A percentile compares a stretch with the other conserved stretches of the same genome.
These are phyloP conservation scores for Pistacia integerrima DNA, from an alignment of 345 rosid species.

Conservation along the genomic window DNA sequence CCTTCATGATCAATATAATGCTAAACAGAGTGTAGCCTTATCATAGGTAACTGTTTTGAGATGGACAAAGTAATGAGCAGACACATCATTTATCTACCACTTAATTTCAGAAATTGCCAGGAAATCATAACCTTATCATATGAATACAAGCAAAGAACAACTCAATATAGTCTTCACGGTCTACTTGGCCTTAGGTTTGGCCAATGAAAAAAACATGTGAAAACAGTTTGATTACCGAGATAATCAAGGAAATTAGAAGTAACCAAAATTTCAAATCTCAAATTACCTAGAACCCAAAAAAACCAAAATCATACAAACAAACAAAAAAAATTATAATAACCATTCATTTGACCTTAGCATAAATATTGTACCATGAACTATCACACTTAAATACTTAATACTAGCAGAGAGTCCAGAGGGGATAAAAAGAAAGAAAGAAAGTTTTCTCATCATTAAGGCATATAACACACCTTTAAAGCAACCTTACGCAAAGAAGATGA, in stretches of 20 bases:
- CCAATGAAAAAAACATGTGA: background rate
- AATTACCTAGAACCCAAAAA: background rate
- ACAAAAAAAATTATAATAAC: no score
- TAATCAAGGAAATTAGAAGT: background rate
- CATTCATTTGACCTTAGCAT: no score
- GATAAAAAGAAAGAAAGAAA: background rate
- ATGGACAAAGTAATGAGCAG: background rate
- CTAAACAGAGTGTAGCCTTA: background rate
- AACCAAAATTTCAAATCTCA: background rate
- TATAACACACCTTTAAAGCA: slow-evolving; percentile 75
- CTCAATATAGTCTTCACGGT: background rate
- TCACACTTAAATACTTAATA: background rate
- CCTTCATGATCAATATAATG: background rate
- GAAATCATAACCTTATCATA: background rate
- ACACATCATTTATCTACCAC: background rate
- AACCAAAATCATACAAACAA: background rate
- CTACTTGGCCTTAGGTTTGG: slow-evolving; percentile 1
- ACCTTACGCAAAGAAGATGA: slow-evolving; percentile 90
- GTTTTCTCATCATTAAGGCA: background rate
- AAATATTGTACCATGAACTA: no score
- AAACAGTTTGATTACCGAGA: slow-evolving; percentile 1
- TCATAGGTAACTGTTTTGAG: background rate
- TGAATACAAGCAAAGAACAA: background rate
- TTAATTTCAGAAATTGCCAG: background rate
- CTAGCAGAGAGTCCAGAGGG: background rate